Evolutionary conservation across 2,329 filamentous ascomycete species (phyloP), one percentile per base, ranked within the genome.

Genomic region (Neoscytalidium dimidiatum): DNA sequence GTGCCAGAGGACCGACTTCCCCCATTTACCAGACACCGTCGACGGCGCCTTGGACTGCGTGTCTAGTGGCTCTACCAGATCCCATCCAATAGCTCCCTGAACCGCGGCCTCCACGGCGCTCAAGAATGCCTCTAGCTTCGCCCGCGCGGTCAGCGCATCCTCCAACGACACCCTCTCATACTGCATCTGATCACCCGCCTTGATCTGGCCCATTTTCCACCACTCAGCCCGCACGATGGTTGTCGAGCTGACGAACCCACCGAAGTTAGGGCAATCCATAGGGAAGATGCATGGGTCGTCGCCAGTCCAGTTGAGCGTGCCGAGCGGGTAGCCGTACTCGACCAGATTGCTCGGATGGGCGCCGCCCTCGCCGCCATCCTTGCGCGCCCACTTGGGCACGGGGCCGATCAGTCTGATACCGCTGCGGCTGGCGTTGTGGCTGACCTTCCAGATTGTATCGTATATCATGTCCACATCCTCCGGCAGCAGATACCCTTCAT

Each of bases 151-250:
- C 1, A 87, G 71, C 0, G 86, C 85, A 67, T 83, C 80, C 21
- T 83, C 77, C n/a, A 86, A 74, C 3, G 84, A 82, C 1, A 85
- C 81, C 1, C 80, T 77, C 48, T 77, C 76, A 67, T 84, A 86
- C 46, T 78, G 79, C 46, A 88, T 67, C 2, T 78, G 83, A 69
- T 87, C 83, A 3, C 86, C 86, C 2, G 87, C 82, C 67, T 85
- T 86, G 29, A 89, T 74, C 70, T 89, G 86, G 0, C 87, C 87
- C 11, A 89, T 70, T 69, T 87, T 86, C 86, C 86, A 88, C 69
- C 83, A 80, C 58, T 88, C 86, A 1, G 81, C 85, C 65, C 82
- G 82, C 31, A 86, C 79, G 13, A 87, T 79, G 0, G 86, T 88
- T 2, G 83, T 82, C 13, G 79, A 82, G 33, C 81, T 85, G 0